Base-by-base conservation (phyloP, 306 rosid species). In the Glycyrrhiza uralensis region DNA sequence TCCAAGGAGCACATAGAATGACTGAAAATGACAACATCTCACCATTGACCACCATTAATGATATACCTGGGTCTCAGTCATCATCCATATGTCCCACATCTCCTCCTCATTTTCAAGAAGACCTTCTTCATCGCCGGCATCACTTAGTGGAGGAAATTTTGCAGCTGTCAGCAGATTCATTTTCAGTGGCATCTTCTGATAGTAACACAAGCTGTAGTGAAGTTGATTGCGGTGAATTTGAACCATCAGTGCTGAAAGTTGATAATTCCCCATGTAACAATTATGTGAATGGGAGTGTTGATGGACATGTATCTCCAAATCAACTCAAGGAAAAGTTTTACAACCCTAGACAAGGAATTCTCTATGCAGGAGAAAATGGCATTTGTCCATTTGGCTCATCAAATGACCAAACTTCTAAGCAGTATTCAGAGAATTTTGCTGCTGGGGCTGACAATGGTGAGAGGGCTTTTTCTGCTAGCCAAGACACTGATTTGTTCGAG, bases 101-200 rank as follows among this genome's bases (percentile, higher is more conserved):
- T 19, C 99, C 99, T 38, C 99, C 99, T 38, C 97, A 94, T 72
- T 94, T 87, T 83, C 87, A 85, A 83, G 87, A 85, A 74, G 99
- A 89, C 80, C 90, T 94, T 81, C 93, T 94, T 74, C 90, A 84
- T 59, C 99, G 97, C 12, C 92, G 97, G 41, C 99, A 94, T 44
- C 84, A 84, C 90, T 84, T 94, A 70, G 96, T 89, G 69, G 97
- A 86, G 82, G 97, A 89, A 77, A 91, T 91, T 82, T 77, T 94
- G 83, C 97, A 94, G 85, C 80, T 89, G 44, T 91, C 99, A 0
- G 95, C 91, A 17, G 96, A 88, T 74, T 91, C 99, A 24, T 91
- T 79, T 85, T 94, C 95, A 1, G 83, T 91, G 76, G 95, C 88
- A 66, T 87, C 99, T 75, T 91, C 99, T 51, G 97, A 94, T 79